Base-by-base conservation (phyloP, 2,329 filamentous ascomycete genomes). In the Venturia nashicola region DNA sequence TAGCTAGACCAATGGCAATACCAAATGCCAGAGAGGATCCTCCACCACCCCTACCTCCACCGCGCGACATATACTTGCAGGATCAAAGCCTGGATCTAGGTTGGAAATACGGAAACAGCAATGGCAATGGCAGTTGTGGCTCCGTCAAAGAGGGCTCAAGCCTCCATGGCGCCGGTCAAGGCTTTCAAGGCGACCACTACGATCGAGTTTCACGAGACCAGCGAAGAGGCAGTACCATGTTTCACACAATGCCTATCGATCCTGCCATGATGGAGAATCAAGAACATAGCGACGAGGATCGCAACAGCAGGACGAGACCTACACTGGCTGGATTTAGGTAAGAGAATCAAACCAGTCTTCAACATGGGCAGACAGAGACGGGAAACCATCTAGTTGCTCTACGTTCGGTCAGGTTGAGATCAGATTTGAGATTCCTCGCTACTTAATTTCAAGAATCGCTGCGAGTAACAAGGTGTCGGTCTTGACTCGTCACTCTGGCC, bases 1-100 rank as follows among this genome's bases (percentile, higher is more conserved):
- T 78, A 51, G 75, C 78, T 66, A 79, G 79, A 67, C 81, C 83
- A 68, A 84, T 88, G 83, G 78, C 84, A 66, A 87, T 89, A 71
- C 84, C 83, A 61, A 79, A 82, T 70, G 78, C 80, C 65, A 78
- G 80, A 70, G 77, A 79, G 39, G 67, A 72, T 54, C 77, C 79
- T 61, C 86, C 86, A 65, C 86, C 86, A 67, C 84, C 85, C 61
- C 78, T 88, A 69, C 86, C 86, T 69, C 86, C 86, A 65, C 83
- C 85, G 62, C 79, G 78, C 72, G 76, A 80, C 71, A 80, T 87
- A 65, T 77, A 79, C 68, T 81, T 84, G 66, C 75, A 84, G 67
- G 76, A 78, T 68, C 73, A 78, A 67, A 84, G 83, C 43, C 78
- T 82, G 69, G 86, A 88, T 73, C 78, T 81, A 64, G 84, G 81